A percentile compares a stretch with the other conserved stretches of the same genome.
These are phyloP conservation scores for Trifolium pratense DNA, from an alignment of 306 rosid species.

Conservation along the genomic window DNA sequence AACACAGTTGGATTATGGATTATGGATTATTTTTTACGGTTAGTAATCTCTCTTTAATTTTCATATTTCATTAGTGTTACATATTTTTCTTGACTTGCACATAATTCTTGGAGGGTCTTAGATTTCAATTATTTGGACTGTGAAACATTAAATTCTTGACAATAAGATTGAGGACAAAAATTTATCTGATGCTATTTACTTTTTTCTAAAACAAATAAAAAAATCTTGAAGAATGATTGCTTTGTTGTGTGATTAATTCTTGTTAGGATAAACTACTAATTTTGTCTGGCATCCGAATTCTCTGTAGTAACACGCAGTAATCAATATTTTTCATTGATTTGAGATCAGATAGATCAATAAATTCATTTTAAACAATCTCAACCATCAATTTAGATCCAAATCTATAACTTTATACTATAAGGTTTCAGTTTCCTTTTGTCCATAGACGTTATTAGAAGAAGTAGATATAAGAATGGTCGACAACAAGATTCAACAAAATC, in stretches of 20 bases:
- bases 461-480: too few species aligned
- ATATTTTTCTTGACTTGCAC: slow-evolving; percentile 10
- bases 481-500: not conserved
- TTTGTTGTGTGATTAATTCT: not conserved
- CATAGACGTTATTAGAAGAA: too few species aligned
- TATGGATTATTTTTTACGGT: slow-evolving; percentile 13
- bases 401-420: too few species aligned
- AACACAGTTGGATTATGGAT: slow-evolving; percentile 80
- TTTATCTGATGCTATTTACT: slow-evolving; percentile 64
- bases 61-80: not conserved
- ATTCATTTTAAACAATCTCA: too few species aligned
- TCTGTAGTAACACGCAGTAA: too few species aligned
- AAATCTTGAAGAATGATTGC: not conserved
- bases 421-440: too few species aligned
- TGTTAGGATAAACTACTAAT: too few species aligned
- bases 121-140: not conserved
- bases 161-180: slow-evolving; percentile 53
- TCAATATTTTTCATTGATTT: not conserved
- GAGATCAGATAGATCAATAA: not conserved
- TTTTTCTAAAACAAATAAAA: too few species aligned
- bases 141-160: slow-evolving; percentile 42
- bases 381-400: too few species aligned
- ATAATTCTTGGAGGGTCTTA: not conserved
- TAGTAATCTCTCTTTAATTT: not conserved
- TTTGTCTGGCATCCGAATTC: too few species aligned